Evolutionary conservation across 2,329 filamentous ascomycete species (phyloP).

Genomic region (Chaetothyriales sp.): DNA sequence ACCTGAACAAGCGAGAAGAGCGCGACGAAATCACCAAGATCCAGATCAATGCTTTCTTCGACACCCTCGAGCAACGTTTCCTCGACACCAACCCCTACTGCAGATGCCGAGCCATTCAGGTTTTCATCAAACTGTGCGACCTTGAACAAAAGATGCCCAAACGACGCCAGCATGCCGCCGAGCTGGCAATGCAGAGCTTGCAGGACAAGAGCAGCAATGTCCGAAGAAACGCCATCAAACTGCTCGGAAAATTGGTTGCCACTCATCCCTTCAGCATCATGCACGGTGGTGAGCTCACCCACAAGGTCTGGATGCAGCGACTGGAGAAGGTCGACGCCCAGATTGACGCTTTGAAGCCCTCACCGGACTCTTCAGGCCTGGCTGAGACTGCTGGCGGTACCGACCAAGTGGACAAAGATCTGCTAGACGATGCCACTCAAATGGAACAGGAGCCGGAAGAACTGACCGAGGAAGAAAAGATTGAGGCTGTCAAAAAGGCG

Average conservation of each 20-base stretch:
- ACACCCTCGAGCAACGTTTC: slow-evolving; percentile 90
- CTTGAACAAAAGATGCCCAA: slow-evolving; percentile 95
- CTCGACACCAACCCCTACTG: slow-evolving; percentile 95
- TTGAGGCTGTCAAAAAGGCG: slow-evolving; percentile 60
- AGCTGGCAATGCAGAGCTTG: slow-evolving; percentile 74
- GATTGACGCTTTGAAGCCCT: slow-evolving; percentile 66
- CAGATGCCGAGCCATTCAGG: slow-evolving; percentile 79
- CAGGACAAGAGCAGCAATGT: slow-evolving; percentile 99
- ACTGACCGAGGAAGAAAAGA: slow-evolving; percentile 68
- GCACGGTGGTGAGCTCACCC: slow-evolving; percentile 73
- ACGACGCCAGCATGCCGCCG: slow-evolving; percentile 70
- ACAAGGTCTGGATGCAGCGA: slow-evolving; percentile 72
- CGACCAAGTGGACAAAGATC: slow-evolving; percentile 59
- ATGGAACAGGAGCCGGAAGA: slow-evolving; percentile 53
- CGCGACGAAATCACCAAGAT: slow-evolving; percentile 84
- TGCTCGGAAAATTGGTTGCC: slow-evolving; percentile 74
- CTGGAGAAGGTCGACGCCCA: slow-evolving; percentile 73
- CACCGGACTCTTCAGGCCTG: slow-evolving; percentile 58
- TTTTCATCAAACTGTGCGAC: slow-evolving; percentile 82
- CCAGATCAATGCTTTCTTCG: slow-evolving; percentile 92
- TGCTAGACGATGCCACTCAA: slow-evolving; percentile 80
- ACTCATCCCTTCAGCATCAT: slow-evolving; percentile 90
- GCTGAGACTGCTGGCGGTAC: slow-evolving; percentile 48
- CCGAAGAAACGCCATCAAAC: slow-evolving; percentile 82
- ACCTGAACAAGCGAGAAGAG: slow-evolving; percentile 84